Conservation (phyloP, 2,329 filamentous ascomycete species). For the Pyrenochaeta sp. region DNA sequence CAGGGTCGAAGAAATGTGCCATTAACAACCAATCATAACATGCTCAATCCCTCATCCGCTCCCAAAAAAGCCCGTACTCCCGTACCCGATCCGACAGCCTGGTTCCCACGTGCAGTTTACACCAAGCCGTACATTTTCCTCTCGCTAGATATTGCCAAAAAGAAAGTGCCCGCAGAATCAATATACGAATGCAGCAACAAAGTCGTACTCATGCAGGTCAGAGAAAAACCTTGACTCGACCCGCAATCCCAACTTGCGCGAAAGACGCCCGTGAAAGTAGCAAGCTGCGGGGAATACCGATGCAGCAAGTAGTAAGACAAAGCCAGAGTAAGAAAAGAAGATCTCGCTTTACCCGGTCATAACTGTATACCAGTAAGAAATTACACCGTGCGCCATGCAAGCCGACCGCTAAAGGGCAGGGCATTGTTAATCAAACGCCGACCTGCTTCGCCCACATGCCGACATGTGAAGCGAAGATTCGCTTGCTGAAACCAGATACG, state of each 20-base stretch:
- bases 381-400: slow-evolving; percentile 11
- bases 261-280: neutral
- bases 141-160: neutral
- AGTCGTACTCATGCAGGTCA: neutral
- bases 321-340: neutral
- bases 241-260: neutral
- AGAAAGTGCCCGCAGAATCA: neutral
- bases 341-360: neutral
- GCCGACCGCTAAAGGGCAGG: slow-evolving; percentile 1
- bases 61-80: neutral
- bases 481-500: neutral
- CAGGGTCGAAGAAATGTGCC: too few species aligned
- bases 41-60: neutral
- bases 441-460: neutral
- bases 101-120: neutral
- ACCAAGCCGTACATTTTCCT: neutral
- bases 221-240: neutral
- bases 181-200: neutral
- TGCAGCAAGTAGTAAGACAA: neutral
- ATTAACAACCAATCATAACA: neutral
- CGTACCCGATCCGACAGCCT: neutral
- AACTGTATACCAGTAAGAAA: slow-evolving; percentile 3
- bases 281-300: neutral
- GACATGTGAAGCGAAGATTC: neutral
- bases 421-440: neutral